Conservation (phyloP, 2,329 filamentous ascomycete species). For the Chaetothyriales sp. region DNA sequence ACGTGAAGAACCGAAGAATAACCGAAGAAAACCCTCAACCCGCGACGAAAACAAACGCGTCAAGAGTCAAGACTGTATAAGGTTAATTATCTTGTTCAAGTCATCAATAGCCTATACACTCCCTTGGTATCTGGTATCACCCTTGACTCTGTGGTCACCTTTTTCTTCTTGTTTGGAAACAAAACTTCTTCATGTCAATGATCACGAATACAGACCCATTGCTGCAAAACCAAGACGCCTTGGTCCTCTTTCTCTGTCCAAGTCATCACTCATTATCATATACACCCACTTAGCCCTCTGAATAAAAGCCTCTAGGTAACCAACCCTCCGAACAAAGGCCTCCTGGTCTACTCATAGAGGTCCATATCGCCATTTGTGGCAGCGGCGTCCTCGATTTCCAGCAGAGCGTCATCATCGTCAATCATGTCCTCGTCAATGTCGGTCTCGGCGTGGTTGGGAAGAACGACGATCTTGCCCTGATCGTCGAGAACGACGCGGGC, state of each 20-base stretch:
- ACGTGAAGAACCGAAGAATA: no score
- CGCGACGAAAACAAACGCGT: no score
- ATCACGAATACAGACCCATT: no score
- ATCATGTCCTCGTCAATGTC: conserved; percentile 56
- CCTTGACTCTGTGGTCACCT: no score
- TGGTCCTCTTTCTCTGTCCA: background rate
- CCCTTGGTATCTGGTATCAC: no score
- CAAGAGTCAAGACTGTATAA: no score
- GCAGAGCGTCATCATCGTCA: conserved; percentile 59
- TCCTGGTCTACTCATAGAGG: conserved; percentile 39
- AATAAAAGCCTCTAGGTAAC: no score
- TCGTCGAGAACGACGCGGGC: conserved; percentile 66
- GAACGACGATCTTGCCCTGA: conserved; percentile 57
- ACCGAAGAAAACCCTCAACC: no score
- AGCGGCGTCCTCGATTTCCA: conserved; percentile 47
- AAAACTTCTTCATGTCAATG: no score
- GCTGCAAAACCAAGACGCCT: background rate
- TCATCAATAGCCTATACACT: no score
- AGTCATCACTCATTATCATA: background rate
- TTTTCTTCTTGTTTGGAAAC: no score
- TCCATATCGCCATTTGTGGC: conserved; percentile 36
- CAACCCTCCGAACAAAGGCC: background rate
- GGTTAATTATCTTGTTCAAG: no score
- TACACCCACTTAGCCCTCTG: background rate
- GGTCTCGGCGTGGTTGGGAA: conserved; percentile 62